Evolutionary conservation across 345 rosid genomes (phyloP), one percentile per base, ranked within the genome.

Genomic region (Arabis hirsuta): DNA sequence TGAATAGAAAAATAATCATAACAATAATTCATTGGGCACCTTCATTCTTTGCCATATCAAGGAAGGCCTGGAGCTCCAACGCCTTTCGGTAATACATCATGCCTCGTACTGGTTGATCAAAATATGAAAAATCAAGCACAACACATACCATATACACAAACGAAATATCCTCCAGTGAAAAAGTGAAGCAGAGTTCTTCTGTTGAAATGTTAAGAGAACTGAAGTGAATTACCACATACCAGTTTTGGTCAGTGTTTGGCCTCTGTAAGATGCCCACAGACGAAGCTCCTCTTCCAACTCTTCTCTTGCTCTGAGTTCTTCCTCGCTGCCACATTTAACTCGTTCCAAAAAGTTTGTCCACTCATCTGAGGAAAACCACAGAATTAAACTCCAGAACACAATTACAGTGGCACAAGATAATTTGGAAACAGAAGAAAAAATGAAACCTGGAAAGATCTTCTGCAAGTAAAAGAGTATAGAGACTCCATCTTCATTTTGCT

Each of bases 21-120:
- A 9, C 5, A 12, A 62, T 61, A 46, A 6, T 32, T 38, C 11
- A 9, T 55, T 24, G 54, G 26, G 38, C 67, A 84, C 88, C 95
- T 74, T 84, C 87, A 78, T 89, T 82, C 48, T 71, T 77, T 46
- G 92, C 83, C 86, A 87, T 86, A 80, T 90, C 95, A 77, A 88
- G 88, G 73, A 87, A 87, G 65, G 89, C 89, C 66, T 90, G 97
- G 29, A 90, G 90, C 79, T 88, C 90, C 78, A 88, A 79, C 43
- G 97, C 95, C 80, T 81, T 84, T 67, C 91, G 85, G 73, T 83
- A 87, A 72, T 88, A 90, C 97, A 90, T 90, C 95, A 90, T 90
- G 63, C 96, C 96, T 67, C 96, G 77, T 22, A 88, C 95, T 90
- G 46, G 55, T 76, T 69, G 34, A 70, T 47, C 16, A 54, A 69